Conservation (phyloP, 768 basidiomycete genomes). For the Termitomyces sp. region DNA sequence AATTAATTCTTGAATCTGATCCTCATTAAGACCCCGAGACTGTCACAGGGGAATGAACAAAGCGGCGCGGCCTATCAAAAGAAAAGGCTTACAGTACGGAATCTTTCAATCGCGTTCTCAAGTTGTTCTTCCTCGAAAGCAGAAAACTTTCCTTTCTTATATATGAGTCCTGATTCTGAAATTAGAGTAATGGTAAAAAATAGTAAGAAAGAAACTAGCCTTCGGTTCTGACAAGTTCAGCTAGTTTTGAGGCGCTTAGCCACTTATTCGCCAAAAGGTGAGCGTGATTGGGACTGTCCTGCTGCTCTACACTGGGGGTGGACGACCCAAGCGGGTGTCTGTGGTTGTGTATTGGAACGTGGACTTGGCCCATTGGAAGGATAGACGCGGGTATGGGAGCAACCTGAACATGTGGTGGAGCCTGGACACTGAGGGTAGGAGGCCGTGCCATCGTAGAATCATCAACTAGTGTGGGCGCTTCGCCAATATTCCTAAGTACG, state of each 20-base stretch:
- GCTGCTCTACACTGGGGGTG: slow-evolving; percentile 35
- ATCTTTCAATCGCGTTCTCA: slow-evolving; percentile 59
- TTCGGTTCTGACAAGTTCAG: slow-evolving; percentile 64
- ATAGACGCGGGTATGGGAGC: slow-evolving; percentile 15
- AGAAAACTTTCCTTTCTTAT: slow-evolving; percentile 87
- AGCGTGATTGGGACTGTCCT: slow-evolving; percentile 54
- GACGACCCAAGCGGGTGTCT: slow-evolving; percentile 40
- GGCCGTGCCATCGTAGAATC: slow-evolving; percentile 13
- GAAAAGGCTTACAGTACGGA: slow-evolving; percentile 45
- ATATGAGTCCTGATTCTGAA: slow-evolving; percentile 59
- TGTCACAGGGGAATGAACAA: slow-evolving; percentile 28
- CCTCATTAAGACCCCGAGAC: slow-evolving; percentile 43
- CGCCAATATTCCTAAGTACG: slow-evolving; percentile 62
- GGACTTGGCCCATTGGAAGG: background rate
- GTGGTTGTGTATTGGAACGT: slow-evolving; percentile 13
- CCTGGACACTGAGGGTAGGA: background rate
- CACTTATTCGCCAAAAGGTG: slow-evolving; percentile 75
- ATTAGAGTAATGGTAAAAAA: background rate
- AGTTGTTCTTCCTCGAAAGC: slow-evolving; percentile 71
- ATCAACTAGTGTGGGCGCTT: slow-evolving; percentile 44
- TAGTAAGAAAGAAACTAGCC: slow-evolving; percentile 34
- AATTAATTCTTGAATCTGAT: slow-evolving; percentile 59
- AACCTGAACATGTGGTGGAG: background rate
- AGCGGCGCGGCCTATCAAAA: background rate
- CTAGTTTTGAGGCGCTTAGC: slow-evolving; percentile 66